These are phyloP conservation scores for Gracilariopsis chorda DNA, from an alignment of 23 red algal genomes.

Conservation along the genomic window DNA sequence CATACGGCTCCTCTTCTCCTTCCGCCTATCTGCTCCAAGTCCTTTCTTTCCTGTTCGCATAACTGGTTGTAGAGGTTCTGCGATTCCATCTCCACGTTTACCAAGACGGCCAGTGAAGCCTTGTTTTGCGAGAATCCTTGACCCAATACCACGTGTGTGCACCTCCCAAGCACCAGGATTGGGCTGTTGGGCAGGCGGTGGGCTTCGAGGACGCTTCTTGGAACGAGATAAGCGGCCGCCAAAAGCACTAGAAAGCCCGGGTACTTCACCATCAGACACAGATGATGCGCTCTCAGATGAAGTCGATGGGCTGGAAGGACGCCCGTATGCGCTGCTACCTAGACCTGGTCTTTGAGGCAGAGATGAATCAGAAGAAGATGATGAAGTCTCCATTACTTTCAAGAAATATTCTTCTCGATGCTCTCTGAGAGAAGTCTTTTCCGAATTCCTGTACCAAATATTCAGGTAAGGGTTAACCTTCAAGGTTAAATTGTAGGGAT, in stretches of 20 bases:
- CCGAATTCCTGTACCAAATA: too few species aligned
- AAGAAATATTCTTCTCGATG: not conserved
- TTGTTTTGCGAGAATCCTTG: conserved; percentile 67
- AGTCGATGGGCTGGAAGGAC: not conserved
- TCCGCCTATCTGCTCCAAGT: conserved; percentile 38
- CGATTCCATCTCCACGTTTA: conserved; percentile 53
- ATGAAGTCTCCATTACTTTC: not conserved
- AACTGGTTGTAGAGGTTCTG: conserved; percentile 52
- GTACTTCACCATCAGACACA: not conserved
- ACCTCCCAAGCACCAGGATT: conserved; percentile 64
- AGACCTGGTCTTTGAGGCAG: not conserved
- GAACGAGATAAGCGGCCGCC: not conserved
- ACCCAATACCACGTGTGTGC: conserved; percentile 79
- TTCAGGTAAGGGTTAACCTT: too few species aligned
- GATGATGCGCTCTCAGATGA: not conserved
- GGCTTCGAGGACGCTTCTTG: conserved; percentile 7
- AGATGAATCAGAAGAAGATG: not conserved
- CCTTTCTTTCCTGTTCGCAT: conserved; percentile 44
- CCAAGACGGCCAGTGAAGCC: conserved; percentile 78
- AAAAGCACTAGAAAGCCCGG: not conserved
- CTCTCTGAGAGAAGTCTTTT: not conserved
- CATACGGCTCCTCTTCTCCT: not conserved
- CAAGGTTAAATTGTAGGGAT: too few species aligned
- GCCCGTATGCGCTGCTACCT: not conserved
- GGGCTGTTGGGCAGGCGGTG: not conserved